phyloP scores from a whole-genome alignment of 495 filamentous ascomycete genomes.

The Xylaria venustula region DNA sequence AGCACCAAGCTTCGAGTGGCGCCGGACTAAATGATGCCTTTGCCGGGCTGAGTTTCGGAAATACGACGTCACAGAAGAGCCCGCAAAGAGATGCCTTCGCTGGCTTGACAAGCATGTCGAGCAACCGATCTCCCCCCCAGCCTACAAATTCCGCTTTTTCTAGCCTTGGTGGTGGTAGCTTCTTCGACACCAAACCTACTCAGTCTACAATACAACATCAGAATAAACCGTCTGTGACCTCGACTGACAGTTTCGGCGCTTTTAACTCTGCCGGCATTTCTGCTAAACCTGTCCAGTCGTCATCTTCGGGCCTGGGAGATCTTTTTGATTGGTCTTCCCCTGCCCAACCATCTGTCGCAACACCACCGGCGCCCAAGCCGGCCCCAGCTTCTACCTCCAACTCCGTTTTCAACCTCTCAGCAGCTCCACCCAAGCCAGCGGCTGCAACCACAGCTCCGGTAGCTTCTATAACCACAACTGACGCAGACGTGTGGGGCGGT shows the following conservation, averaged over 20 bases:
- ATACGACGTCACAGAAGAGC: conserved; percentile 52
- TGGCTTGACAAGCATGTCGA: conserved; percentile 61
- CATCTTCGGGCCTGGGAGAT: conserved; percentile 60
- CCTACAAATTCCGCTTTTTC: conserved; percentile 54
- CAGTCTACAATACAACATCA: conserved; percentile 48
- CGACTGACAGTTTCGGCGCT: conserved; percentile 52
- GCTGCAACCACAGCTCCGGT: conserved; percentile 32
- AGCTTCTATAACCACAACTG: conserved; percentile 35
- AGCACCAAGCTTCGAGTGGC: conserved; percentile 50
- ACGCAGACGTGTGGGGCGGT: conserved; percentile 52
- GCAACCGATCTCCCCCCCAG: conserved; percentile 52
- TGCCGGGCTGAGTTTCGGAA: conserved; percentile 70
- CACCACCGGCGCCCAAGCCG: conserved; percentile 42
- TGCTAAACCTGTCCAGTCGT: conserved; percentile 41
- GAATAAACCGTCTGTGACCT: conserved; percentile 45
- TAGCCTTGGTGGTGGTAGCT: conserved; percentile 63
- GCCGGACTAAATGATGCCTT: conserved; percentile 87
- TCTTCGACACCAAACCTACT: conserved; percentile 74
- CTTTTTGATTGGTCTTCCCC: conserved; percentile 79
- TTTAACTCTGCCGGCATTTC: conserved; percentile 53
- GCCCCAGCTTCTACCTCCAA: conserved; percentile 37
- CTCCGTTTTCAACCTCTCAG: conserved; percentile 82
- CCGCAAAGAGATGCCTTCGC: conserved; percentile 69
- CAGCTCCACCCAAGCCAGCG: conserved; percentile 45
- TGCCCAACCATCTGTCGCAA: conserved; percentile 43